A percentile compares a stretch with the other conserved stretches of the same genome.
Evolutionary conservation across 2,329 filamentous ascomycete species (phyloP).

Genomic region (Alternaria gaisen): DNA sequence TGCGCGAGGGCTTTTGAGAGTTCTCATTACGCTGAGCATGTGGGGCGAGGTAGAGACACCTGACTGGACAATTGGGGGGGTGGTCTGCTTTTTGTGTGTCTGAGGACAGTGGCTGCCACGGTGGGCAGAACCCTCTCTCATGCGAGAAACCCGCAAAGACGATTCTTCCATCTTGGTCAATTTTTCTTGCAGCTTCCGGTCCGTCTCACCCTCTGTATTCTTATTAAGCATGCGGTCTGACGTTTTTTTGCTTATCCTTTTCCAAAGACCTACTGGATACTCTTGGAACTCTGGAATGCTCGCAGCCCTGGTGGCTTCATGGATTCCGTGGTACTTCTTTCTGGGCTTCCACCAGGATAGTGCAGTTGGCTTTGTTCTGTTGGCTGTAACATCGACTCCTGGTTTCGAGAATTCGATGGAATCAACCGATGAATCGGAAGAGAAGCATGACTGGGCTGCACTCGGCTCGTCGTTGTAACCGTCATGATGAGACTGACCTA

Average conservation of each 20-base stretch:
- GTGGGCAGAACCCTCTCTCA: not conserved
- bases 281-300: not conserved
- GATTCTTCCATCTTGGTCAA: not conserved
- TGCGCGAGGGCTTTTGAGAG: not conserved
- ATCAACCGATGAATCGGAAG: slow-evolving; percentile 7
- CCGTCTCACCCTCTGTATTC: not conserved
- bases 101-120: not conserved
- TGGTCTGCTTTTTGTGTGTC: not conserved
- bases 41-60: not conserved
- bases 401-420: not conserved
- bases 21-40: not conserved
- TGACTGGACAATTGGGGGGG: not conserved
- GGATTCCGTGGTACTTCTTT: not conserved
- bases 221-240: not conserved
- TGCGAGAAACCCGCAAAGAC: not conserved
- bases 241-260: slow-evolving; percentile 1
- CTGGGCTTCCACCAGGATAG: slow-evolving; percentile 5
- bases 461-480: not conserved
- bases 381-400: not conserved
- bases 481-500: not conserved
- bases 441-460: slow-evolving; percentile 4
- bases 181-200: slow-evolving; percentile 1
- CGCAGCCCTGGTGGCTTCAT: not conserved
- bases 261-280: not conserved
- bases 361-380: not conserved